Conservation (phyloP, 1,284 basidiomycete genomes). For the Pseudozyma sp. region DNA sequence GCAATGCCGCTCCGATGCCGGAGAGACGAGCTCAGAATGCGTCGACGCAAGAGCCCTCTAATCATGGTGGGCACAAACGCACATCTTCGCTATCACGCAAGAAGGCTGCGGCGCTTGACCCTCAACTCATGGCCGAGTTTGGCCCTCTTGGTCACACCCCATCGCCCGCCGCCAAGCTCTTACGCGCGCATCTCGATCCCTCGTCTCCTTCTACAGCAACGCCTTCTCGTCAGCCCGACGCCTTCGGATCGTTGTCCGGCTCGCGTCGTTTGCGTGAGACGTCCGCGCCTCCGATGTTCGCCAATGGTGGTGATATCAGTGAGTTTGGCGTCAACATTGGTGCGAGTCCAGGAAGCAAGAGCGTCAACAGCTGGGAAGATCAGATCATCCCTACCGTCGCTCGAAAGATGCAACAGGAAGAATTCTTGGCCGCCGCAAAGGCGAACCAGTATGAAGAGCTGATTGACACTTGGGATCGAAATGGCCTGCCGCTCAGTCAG, state of each 20-base stretch:
- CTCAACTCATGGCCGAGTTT: conserved; percentile 51
- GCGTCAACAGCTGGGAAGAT: conserved; percentile 57
- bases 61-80: conserved; percentile 19
- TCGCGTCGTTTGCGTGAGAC: conserved; percentile 17
- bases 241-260: conserved; percentile 35
- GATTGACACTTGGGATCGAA: conserved; percentile 61
- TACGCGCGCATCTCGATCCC: conserved; percentile 22
- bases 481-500: conserved; percentile 54
- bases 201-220: conserved; percentile 7
- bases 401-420: conserved; percentile 54
- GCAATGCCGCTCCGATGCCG: background rate
- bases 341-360: conserved; percentile 32
- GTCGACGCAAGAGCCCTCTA: conserved; percentile 6
- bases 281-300: conserved; percentile 36
- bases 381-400: conserved; percentile 58
- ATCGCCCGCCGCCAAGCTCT: conserved; percentile 21
- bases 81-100: conserved; percentile 29
- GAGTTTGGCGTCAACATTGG: conserved; percentile 10
- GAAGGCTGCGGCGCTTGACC: conserved; percentile 23
- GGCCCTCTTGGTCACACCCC: conserved; percentile 51
- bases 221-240: conserved; percentile 29
- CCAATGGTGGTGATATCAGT: background rate
- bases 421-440: conserved; percentile 31
- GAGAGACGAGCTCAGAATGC: conserved; percentile 5
- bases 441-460: conserved; percentile 50